Evolutionary conservation across 2,329 filamentous ascomycete genomes (phyloP).

Genomic region (Ophiocordyceps unilateralis): DNA sequence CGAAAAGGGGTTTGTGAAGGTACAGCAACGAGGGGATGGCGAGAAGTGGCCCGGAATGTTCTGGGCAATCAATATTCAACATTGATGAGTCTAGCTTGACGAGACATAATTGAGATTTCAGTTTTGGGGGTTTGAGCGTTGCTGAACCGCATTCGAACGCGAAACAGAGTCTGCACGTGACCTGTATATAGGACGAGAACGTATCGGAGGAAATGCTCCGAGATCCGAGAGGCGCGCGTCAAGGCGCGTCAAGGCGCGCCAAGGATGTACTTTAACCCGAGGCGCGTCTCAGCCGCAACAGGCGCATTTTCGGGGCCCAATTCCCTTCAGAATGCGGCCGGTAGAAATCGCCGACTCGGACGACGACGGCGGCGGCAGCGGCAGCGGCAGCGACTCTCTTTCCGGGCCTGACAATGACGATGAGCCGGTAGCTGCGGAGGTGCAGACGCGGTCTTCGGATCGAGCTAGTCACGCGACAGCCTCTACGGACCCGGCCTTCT

Average conservation of each 20-base stretch:
- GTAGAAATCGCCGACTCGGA: constrained; percentile 22
- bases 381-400: constrained; percentile 6
- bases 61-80: neutral
- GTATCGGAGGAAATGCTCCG: too few species aligned
- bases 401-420: neutral
- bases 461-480: constrained; percentile 13
- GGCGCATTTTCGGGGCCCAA: too few species aligned
- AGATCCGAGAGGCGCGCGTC: neutral
- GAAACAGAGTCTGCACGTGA: neutral
- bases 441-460: constrained; percentile 8
- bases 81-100: too few species aligned
- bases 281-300: neutral
- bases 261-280: neutral
- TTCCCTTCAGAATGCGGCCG: constrained; percentile 6
- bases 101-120: too few species aligned
- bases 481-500: constrained; percentile 31
- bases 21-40: too few species aligned
- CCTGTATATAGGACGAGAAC: neutral
- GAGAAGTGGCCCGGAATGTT: too few species aligned
- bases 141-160: too few species aligned
- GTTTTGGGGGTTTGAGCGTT: too few species aligned
- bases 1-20: too few species aligned
- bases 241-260: too few species aligned
- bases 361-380: constrained; percentile 9
- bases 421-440: neutral